A percentile compares a stretch with the other conserved stretches of the same genome.
Conservation (phyloP, 495 filamentous ascomycete species). For the Annulohypoxylon stygium region DNA sequence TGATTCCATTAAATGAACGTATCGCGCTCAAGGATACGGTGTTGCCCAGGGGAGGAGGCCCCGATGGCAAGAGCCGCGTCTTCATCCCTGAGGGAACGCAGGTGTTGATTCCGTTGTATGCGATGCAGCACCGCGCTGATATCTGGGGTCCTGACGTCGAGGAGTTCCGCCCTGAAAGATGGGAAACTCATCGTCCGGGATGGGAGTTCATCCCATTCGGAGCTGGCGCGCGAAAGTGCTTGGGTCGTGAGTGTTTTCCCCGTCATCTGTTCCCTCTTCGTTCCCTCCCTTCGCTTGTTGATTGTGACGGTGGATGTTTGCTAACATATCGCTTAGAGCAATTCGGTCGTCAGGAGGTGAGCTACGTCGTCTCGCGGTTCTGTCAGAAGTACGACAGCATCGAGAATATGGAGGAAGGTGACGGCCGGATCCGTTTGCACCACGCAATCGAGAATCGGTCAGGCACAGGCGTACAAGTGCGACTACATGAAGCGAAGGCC, state of each 20-base stretch:
- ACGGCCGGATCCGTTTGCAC: conserved; percentile 54
- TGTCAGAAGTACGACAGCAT: conserved; percentile 61
- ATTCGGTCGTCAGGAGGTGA: conserved; percentile 59
- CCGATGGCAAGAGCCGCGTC: conserved; percentile 37
- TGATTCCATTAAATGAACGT: conserved; percentile 59
- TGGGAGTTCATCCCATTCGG: conserved; percentile 56
- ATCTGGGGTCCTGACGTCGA: conserved; percentile 54
- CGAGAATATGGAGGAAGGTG: conserved; percentile 54
- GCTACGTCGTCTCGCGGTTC: conserved; percentile 59
- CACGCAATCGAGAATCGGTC: conserved; percentile 64
- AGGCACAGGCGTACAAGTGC: conserved; percentile 59
- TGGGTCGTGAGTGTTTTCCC: conserved; percentile 46
- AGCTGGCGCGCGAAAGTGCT: conserved; percentile 39
- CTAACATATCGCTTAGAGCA: conserved; percentile 51
- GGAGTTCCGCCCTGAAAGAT: conserved; percentile 50
- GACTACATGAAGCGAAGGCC: conserved; percentile 50
- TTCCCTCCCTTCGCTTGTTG: background rate
- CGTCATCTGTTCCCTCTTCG: background rate
- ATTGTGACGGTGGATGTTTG: background rate
- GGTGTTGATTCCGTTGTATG: conserved; percentile 54
- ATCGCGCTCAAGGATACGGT: conserved; percentile 61
- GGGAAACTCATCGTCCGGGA: conserved; percentile 52
- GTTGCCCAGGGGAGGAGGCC: conserved; percentile 62
- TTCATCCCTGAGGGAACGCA: conserved; percentile 53
- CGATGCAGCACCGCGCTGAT: conserved; percentile 54